A percentile compares a stretch with the other conserved stretches of the same genome.
These are phyloP conservation scores for Rhizophora apiculata DNA, from an alignment of 345 rosid genomes.

Conservation along the genomic window DNA sequence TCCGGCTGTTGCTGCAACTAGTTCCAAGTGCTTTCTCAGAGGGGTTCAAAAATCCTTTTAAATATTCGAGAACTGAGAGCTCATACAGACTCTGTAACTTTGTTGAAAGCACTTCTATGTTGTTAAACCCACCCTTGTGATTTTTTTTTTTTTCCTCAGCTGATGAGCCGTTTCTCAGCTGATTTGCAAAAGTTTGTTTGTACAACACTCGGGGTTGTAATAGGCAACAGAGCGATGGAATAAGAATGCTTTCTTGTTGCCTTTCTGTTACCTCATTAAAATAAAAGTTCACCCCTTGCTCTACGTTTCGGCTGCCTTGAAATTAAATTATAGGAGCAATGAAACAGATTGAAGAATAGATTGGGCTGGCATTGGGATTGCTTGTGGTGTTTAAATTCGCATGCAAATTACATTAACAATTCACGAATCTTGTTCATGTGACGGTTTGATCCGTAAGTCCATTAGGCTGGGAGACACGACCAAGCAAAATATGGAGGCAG, in stretches of 20 bases:
- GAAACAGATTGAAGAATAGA: too few relatives aligned
- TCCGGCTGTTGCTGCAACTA: constrained; percentile 13
- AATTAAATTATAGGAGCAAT: too few relatives aligned
- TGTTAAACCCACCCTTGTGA: not conserved
- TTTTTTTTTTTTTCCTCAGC: not conserved
- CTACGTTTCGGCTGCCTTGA: not conserved
- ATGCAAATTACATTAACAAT: too few relatives aligned
- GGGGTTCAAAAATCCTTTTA: constrained; percentile 4
- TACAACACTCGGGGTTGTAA: not conserved
- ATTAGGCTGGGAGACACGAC: too few relatives aligned
- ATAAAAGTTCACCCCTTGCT: not conserved
- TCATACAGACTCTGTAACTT: not conserved
- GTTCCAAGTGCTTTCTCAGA: constrained; percentile 17
- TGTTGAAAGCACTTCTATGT: not conserved
- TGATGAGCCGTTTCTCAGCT: not conserved
- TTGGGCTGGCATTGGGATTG: too few relatives aligned
- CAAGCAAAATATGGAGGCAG: too few relatives aligned
- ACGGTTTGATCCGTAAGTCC: too few relatives aligned
- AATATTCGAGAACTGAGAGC: not conserved
- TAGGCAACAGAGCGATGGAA: not conserved
- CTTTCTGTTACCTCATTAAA: too few relatives aligned
- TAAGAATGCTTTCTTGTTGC: not conserved
- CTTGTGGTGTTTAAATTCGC: too few relatives aligned
- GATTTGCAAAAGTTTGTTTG: not conserved
- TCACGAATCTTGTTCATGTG: too few relatives aligned